phyloP scores from a whole-genome alignment of 2,329 filamentous ascomycete species.

The Arthrobotrys iridis region DNA sequence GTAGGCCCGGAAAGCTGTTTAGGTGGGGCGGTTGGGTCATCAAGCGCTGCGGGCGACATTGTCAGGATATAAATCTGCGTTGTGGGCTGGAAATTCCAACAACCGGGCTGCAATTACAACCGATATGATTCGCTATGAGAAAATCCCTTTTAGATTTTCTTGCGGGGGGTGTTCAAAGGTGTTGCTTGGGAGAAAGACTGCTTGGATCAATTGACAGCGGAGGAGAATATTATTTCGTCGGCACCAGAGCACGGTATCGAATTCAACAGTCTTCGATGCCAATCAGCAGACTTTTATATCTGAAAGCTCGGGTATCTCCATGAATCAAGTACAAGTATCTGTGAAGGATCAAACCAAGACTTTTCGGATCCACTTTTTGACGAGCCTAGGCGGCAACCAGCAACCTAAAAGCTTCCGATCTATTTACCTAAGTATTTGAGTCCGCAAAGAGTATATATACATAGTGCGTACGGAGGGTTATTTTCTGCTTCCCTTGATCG shows the following conservation, averaged over 20 bases:
- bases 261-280: background rate
- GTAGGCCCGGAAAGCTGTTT: constrained; percentile 37
- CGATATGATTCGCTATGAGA: no score
- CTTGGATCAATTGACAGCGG: background rate
- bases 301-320: constrained; percentile 15
- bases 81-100: constrained; percentile 38
- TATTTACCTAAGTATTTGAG: background rate
- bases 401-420: background rate
- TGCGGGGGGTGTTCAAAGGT: background rate
- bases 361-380: constrained; percentile 17
- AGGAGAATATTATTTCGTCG: background rate
- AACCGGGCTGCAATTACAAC: background rate
- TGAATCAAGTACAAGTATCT: background rate
- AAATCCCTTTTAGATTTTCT: background rate
- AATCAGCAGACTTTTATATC: background rate
- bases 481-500: no score
- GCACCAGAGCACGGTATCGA: background rate
- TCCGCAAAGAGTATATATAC: no score
- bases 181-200: background rate
- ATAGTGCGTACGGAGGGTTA: no score
- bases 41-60: constrained; percentile 42
- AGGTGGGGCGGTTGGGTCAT: constrained; percentile 29
- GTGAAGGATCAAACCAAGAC: constrained; percentile 29
- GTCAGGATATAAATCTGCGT: constrained; percentile 21
- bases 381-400: background rate